Percentiles rank a stretch among this genome's conserved stretches.
phyloP scores from a whole-genome alignment of 2,329 filamentous ascomycete genomes.

The Metarhizium sp. region DNA sequence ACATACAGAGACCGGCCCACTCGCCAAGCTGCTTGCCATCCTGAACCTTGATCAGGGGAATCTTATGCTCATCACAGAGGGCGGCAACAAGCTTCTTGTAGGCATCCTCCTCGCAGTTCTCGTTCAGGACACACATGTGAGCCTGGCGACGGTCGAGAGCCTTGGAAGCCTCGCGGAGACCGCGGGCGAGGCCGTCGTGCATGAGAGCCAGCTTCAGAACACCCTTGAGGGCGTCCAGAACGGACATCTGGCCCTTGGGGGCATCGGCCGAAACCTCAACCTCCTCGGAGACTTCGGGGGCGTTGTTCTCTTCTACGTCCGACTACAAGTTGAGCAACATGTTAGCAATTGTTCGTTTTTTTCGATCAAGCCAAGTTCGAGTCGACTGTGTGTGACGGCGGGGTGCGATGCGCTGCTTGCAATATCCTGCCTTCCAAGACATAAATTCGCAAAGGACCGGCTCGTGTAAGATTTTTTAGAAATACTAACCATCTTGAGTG shows the following conservation, averaged over 20 bases:
- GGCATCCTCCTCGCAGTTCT: conserved; percentile 99
- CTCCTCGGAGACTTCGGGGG: conserved; percentile 75
- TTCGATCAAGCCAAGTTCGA: neutral
- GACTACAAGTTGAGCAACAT: conserved; percentile 47
- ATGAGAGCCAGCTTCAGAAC: conserved; percentile 97
- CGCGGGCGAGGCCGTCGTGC: conserved; percentile 98
- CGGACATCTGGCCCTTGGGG: conserved; percentile 90
- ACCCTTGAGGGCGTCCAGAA: conserved; percentile 97
- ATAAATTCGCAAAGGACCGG: neutral
- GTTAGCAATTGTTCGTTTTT: conserved; percentile 6
- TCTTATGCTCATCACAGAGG: conserved; percentile 99
- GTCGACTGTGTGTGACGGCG: neutral
- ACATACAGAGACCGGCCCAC: conserved; percentile 99
- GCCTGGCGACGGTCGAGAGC: conserved; percentile 97
- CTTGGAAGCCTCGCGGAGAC: conserved; percentile 97
- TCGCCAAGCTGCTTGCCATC: conserved; percentile 99
- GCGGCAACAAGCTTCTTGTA: conserved; percentile 99
- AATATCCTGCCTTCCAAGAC: neutral
- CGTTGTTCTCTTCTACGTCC: conserved; percentile 99
- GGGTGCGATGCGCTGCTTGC: neutral
- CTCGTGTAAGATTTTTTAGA: neutral
- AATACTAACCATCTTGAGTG: conserved; percentile 51
- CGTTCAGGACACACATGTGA: conserved; percentile 99
- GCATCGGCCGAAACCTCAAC: conserved; percentile 94
- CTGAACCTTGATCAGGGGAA: conserved; percentile 98